Percentiles rank a stretch among this genome's conserved stretches.
phyloP scores from a whole-genome alignment of 257 asterid genomes.

The Petrea volubilis region DNA sequence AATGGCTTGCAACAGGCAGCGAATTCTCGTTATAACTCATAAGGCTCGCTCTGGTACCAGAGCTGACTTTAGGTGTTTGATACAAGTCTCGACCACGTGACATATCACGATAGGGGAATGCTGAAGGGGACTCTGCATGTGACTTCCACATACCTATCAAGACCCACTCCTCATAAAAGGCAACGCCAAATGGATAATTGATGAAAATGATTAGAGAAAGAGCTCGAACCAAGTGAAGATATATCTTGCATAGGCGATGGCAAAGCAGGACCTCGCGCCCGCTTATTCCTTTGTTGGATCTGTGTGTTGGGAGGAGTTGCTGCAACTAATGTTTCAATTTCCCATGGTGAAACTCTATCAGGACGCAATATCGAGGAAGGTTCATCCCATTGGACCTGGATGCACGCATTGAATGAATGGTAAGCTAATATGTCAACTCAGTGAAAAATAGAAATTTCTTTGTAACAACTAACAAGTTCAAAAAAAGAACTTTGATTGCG shows the following conservation, averaged over 20 bases:
- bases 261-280: conserved; percentile 64
- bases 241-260: conserved; percentile 68
- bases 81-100: conserved; percentile 50
- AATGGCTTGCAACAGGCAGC: conserved; percentile 22
- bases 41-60: conserved; percentile 45
- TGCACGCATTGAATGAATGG: conserved; percentile 11
- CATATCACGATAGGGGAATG: conserved; percentile 53
- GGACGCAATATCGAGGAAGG: conserved; percentile 89
- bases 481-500: background rate
- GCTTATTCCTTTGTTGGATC: conserved; percentile 84
- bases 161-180: conserved; percentile 5
- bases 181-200: background rate
- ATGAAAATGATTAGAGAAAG: conserved; percentile 21
- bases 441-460: conserved; percentile 16
- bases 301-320: conserved; percentile 68
- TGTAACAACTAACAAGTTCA: background rate
- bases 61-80: conserved; percentile 57
- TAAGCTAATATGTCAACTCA: background rate
- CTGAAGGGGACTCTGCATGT: conserved; percentile 52
- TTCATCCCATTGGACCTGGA: conserved; percentile 99
- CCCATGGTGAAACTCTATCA: conserved; percentile 93
- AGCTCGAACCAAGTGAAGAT: conserved; percentile 56
- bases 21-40: conserved; percentile 35
- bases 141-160: conserved; percentile 71
- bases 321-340: conserved; percentile 77